Conservation (phyloP, 225 moss, liverwort and hornwort genomes). For the Polytrichum formosum region DNA sequence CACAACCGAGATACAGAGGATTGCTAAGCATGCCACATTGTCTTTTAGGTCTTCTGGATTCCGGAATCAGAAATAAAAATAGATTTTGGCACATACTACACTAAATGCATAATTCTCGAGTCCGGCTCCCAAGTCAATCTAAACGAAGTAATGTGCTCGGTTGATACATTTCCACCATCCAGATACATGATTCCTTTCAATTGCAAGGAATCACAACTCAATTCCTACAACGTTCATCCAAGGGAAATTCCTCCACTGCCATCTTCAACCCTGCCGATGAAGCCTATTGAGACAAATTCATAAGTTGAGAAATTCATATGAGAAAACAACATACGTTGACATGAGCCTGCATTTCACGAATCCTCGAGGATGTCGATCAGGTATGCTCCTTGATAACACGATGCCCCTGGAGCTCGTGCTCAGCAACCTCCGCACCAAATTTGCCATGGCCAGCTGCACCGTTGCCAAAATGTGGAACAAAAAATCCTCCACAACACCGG, state of each 20-base stretch:
- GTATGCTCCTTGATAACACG: not conserved
- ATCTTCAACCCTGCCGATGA: slow-evolving; percentile 21
- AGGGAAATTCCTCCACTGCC: not conserved
- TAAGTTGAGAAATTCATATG: not conserved
- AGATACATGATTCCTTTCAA: not conserved
- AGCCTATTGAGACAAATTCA: not conserved
- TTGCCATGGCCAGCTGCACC: slow-evolving; percentile 32
- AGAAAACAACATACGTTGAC: slow-evolving; percentile 26
- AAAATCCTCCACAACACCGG: too few relatives aligned
- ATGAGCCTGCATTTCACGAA: slow-evolving; percentile 31
- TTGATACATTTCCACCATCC: not conserved
- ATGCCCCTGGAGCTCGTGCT: slow-evolving; percentile 10
- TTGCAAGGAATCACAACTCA: not conserved
- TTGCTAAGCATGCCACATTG: too few relatives aligned
- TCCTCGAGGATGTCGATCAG: slow-evolving; percentile 16
- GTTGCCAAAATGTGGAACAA: too few relatives aligned
- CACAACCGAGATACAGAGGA: too few relatives aligned
- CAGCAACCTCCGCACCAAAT: slow-evolving; percentile 35
- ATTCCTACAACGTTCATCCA: slow-evolving; percentile 2
- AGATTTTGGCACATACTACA: too few relatives aligned
- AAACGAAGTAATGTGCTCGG: too few relatives aligned
- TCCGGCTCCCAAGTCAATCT: too few relatives aligned
- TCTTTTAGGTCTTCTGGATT: too few relatives aligned
- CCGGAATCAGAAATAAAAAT: too few relatives aligned
- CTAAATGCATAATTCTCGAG: too few relatives aligned